Percentiles rank a stretch among this genome's conserved stretches.
Conservation (phyloP, 2,329 filamentous ascomycete species). For the Trichocomaceae sp. region DNA sequence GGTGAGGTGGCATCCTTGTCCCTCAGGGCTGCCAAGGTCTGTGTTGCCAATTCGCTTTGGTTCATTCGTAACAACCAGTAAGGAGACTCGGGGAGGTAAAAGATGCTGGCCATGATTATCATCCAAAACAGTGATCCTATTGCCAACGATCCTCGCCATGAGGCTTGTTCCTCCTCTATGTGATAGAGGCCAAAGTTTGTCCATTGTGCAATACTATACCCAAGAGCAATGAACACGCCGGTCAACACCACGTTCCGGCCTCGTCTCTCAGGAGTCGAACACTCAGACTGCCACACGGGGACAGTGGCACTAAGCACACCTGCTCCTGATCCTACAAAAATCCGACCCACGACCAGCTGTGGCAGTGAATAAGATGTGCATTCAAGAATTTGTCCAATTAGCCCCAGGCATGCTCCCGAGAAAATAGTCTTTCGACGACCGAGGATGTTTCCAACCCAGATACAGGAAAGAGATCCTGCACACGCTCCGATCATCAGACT, state of each 20-base stretch:
- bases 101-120: constrained; percentile 34
- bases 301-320: constrained; percentile 41
- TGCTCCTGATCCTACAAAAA: constrained; percentile 38
- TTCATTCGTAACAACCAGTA: constrained; percentile 6
- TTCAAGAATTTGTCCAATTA: constrained; percentile 40
- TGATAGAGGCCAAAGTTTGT: constrained; percentile 42
- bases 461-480: constrained; percentile 40
- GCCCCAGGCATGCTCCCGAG: constrained; percentile 29
- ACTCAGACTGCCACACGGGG: constrained; percentile 40
- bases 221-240: constrained; percentile 41
- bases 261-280: constrained; percentile 35
- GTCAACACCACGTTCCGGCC: constrained; percentile 47
- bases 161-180: constrained; percentile 28
- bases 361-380: constrained; percentile 36
- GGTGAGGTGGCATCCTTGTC: constrained; percentile 28
- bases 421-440: constrained; percentile 41
- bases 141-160: constrained; percentile 39
- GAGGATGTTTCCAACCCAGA: constrained; percentile 38
- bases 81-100: constrained; percentile 13
- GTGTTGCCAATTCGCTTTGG: not conserved
- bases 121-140: constrained; percentile 27
- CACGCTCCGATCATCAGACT: constrained; percentile 42
- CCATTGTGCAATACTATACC: constrained; percentile 44
- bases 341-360: constrained; percentile 41
- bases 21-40: not conserved